These are phyloP conservation scores for Erythrophleum ivorense DNA, from an alignment of 331 rosid species.

Conservation along the genomic window DNA sequence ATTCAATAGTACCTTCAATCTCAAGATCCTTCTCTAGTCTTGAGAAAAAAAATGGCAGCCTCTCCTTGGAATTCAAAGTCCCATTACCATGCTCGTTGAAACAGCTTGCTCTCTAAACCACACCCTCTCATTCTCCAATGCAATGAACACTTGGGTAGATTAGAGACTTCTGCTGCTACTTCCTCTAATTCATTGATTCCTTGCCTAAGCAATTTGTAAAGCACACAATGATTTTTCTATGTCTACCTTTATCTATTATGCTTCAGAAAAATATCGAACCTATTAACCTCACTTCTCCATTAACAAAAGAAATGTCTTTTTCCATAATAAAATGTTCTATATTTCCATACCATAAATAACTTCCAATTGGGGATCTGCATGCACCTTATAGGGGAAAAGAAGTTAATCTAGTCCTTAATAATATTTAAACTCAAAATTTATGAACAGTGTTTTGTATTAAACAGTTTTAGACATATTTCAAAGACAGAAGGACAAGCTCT, in stretches of 20 bases:
- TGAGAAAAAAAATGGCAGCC: constrained; percentile 27
- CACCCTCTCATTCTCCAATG: constrained; percentile 61
- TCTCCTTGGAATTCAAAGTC: constrained; percentile 22
- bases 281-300: not conserved
- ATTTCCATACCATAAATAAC: not conserved
- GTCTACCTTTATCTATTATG: not conserved
- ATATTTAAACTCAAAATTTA: not conserved
- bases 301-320: not conserved
- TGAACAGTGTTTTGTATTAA: not conserved
- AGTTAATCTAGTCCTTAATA: not conserved
- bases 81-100: constrained; percentile 49
- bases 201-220: not conserved
- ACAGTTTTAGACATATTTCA: not conserved
- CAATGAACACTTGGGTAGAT: constrained; percentile 52
- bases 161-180: constrained; percentile 39
- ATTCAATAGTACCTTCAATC: not conserved
- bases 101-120: constrained; percentile 63
- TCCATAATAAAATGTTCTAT: not conserved
- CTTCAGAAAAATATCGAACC: not conserved
- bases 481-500: not conserved
- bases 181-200: constrained; percentile 27
- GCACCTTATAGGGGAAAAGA: not conserved
- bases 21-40: constrained; percentile 10
- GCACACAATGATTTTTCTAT: not conserved
- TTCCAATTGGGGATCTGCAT: not conserved